Base-by-base conservation (phyloP, 164 flowering plant species). In the Berberis thunbergii region DNA sequence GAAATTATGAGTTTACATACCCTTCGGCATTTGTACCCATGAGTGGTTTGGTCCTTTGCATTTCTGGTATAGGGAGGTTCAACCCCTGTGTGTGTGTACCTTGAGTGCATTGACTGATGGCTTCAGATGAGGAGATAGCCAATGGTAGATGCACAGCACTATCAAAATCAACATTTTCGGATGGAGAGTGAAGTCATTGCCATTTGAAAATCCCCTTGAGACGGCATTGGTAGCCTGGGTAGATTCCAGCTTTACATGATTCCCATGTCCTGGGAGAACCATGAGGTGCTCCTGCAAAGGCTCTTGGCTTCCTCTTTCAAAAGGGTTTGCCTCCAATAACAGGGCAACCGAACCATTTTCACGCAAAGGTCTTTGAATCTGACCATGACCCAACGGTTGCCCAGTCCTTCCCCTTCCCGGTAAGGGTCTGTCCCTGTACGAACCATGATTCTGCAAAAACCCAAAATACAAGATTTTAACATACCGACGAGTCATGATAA, bases 361-460 rank as follows among this genome's bases (percentile, higher is more conserved):
- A 44, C 81, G 81, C 43, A 84, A 74, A 65, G 58, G 46, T 48
- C 82, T 81, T 45, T 66, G 73, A 42, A 60, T 42, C 13, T 46
- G 41, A 65, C 60, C 57, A 54, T 73, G 59, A 45, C 13, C 49
- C 10, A 53, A 60, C 56, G 67, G 67, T 40, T 64, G 70, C 41
- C 68, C 76, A 70, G 65, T 70, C 67, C 88, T 80, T 67, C 83
- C 87, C 71, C 85, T 83, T 55, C 72, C 68, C n/a, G n/a, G n/a
- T 4, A 70, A 67, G 1, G 76, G 59, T 67, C 77, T 80, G 38
- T 81, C 83, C 74, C 77, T 72, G 64, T 78, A 78, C 4, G 69
- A 59, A 13, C 62, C 73, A 64, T 77, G 85, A 66, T 77, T 86
- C 97, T 88, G 86, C 84, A 79, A 69, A 72, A 69, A 45, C 26